Conservation (phyloP, 768 basidiomycete genomes). For the Coprinellus aureogranulatus region DNA sequence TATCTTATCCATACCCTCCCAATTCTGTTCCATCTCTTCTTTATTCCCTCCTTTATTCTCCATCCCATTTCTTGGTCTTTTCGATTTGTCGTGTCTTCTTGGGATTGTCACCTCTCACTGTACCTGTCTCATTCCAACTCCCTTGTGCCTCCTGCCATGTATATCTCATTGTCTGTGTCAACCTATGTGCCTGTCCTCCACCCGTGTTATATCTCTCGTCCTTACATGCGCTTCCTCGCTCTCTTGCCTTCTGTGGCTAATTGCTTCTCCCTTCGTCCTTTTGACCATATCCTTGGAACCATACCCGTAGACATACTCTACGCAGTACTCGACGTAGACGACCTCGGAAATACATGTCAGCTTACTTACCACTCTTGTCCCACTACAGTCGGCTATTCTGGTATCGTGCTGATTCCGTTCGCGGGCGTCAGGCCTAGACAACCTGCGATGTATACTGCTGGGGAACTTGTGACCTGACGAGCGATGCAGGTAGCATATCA, state of each 20-base stretch:
- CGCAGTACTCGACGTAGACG: neutral
- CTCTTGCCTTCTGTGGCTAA: neutral
- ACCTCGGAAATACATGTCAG: neutral
- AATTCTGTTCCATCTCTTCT: conserved; percentile 2
- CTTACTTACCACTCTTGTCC: neutral
- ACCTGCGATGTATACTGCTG: no score
- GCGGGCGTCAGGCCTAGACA: neutral
- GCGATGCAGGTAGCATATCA: no score
- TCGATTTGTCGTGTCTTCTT: neutral
- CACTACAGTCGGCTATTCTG: neutral
- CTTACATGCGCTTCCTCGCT: neutral
- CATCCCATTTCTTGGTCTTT: neutral
- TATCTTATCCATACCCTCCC: neutral
- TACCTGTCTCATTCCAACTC: neutral
- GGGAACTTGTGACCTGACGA: no score
- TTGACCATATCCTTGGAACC: no score
- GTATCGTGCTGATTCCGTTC: neutral
- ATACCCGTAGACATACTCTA: neutral
- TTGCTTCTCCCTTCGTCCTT: neutral
- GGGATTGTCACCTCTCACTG: neutral
- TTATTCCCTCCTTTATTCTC: neutral
- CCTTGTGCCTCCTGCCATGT: no score
- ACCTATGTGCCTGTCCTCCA: no score
- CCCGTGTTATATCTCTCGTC: no score
- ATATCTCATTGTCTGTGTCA: no score